phyloP scores from a whole-genome alignment of 2,329 filamentous ascomycete genomes.

The Exophiala spinifera region DNA sequence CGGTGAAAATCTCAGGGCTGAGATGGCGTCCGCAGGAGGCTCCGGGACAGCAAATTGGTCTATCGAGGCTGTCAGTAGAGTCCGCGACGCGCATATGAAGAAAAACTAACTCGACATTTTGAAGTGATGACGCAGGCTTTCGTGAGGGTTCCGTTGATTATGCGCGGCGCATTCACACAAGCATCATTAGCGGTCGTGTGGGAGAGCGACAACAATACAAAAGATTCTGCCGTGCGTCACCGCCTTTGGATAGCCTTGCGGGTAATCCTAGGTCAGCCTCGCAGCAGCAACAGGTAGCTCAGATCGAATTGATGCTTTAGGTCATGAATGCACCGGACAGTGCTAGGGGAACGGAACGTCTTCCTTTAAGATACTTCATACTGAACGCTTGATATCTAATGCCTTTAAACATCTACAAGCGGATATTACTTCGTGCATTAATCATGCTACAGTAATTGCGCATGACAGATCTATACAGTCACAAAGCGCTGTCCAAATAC shows the following conservation, averaged over 20 bases:
- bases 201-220: slow-evolving; percentile 2
- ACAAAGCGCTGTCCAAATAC: no score
- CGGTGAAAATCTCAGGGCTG: slow-evolving; percentile 80
- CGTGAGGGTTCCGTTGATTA: neutral
- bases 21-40: slow-evolving; percentile 82
- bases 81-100: neutral
- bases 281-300: neutral
- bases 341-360: no score
- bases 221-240: slow-evolving; percentile 11
- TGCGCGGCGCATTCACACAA: neutral
- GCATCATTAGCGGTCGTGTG: neutral
- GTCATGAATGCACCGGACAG: no score
- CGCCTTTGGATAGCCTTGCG: neutral
- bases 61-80: slow-evolving; percentile 23
- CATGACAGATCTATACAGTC: no score
- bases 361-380: no score
- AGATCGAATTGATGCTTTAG: no score
- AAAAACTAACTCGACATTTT: slow-evolving; percentile 12
- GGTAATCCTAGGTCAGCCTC: neutral
- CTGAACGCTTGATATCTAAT: no score
- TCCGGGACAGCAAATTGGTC: slow-evolving; percentile 79
- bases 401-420: no score
- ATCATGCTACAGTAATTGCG: no score
- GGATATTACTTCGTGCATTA: no score
- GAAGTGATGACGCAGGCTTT: neutral